phyloP scores from a whole-genome alignment of 257 asterid species.

The Cordia subcordata region DNA sequence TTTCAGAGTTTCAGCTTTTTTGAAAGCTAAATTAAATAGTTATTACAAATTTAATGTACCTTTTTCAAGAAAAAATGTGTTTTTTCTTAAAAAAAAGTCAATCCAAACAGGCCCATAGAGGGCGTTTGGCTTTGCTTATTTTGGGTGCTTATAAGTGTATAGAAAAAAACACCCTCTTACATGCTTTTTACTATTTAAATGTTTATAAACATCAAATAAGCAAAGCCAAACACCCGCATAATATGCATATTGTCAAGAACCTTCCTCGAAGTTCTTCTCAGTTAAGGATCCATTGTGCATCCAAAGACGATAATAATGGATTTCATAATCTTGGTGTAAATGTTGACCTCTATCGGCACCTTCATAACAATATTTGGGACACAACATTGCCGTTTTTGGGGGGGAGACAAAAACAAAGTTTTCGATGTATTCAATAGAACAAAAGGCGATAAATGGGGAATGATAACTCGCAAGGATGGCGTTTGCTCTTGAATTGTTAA shows the following conservation, averaged over 20 bases:
- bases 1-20: too few species aligned
- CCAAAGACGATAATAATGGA: constrained; percentile 14
- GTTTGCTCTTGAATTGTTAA: neutral
- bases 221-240: too few species aligned
- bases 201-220: too few species aligned
- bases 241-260: neutral
- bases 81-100: too few species aligned
- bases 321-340: neutral
- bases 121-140: too few species aligned
- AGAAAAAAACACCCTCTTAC: too few species aligned
- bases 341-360: neutral
- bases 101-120: too few species aligned
- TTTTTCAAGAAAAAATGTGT: too few species aligned
- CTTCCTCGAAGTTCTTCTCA: neutral
- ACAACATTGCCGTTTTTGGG: constrained; percentile 20
- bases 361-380: neutral
- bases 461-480: neutral
- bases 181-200: too few species aligned
- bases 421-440: constrained; percentile 1
- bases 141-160: too few species aligned
- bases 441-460: neutral
- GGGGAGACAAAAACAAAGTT: neutral
- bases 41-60: too few species aligned
- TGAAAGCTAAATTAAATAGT: too few species aligned
- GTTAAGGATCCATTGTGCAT: constrained; percentile 5